Evolutionary conservation across 2,329 filamentous ascomycete species (phyloP).

Genomic region (Venturia aucupariae): DNA sequence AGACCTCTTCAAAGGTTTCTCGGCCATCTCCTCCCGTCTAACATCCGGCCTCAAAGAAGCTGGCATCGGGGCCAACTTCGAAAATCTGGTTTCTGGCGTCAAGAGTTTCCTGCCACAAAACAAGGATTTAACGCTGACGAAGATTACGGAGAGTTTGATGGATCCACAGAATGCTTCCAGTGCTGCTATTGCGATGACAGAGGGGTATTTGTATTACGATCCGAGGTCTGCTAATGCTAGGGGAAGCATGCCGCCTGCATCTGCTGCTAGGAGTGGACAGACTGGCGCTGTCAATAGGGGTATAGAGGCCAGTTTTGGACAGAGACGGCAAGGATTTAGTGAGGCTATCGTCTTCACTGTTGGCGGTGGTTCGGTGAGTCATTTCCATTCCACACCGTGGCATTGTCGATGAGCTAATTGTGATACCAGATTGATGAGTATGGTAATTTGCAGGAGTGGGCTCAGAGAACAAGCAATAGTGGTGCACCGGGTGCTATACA

Average conservation of each 20-base stretch:
- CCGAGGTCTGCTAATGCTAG: constrained; percentile 86
- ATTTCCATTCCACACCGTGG: background rate
- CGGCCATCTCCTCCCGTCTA: constrained; percentile 79
- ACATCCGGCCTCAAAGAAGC: constrained; percentile 93
- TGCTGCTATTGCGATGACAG: constrained; percentile 89
- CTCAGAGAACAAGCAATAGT: constrained; percentile 59
- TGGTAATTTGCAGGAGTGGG: constrained; percentile 95
- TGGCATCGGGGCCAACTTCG: constrained; percentile 77
- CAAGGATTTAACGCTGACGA: constrained; percentile 90
- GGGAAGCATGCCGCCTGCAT: constrained; percentile 76
- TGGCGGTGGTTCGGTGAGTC: constrained; percentile 64
- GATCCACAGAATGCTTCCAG: constrained; percentile 84
- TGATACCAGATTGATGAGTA: constrained; percentile 75
- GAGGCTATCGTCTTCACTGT: constrained; percentile 88
- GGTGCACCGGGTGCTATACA: constrained; percentile 44
- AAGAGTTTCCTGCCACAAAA: constrained; percentile 98
- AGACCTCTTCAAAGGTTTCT: constrained; percentile 89
- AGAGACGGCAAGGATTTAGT: constrained; percentile 78
- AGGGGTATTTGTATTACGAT: constrained; percentile 95
- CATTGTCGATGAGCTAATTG: background rate
- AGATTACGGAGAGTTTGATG: constrained; percentile 98
- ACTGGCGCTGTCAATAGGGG: constrained; percentile 41
- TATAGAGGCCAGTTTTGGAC: constrained; percentile 77
- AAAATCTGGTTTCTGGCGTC: constrained; percentile 87
- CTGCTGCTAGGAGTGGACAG: constrained; percentile 2